Evolutionary conservation across 2,329 filamentous ascomycete species (phyloP), one percentile per base, ranked within the genome.

Genomic region (Periconia digitata): DNA sequence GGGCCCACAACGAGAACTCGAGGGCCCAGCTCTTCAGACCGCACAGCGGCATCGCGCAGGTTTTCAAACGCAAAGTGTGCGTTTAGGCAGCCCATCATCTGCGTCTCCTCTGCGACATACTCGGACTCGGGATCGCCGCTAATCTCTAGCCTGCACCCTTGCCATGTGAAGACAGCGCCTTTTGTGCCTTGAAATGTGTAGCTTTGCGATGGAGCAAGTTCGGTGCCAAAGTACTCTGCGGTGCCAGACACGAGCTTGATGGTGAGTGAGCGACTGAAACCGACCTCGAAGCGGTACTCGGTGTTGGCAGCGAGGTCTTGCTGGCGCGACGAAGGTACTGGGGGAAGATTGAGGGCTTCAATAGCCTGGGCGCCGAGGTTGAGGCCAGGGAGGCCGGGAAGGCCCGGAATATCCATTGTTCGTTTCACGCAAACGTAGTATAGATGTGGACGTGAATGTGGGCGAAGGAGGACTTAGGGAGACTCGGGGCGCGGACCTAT

Each of bases 211-310:
- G 83, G 80, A 10, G 91, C 91, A 37, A 99, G 86, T 74, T 99
- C 94, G 46, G 92, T 92, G 67, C 94, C 94, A 68, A 97, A 96
- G 65, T 95, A 85, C 72, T 99, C 94, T 41, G 92, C 94, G 1
- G 86, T 90, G 52, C 94, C 94, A 27, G 81, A 84, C 47, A 90
- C 74, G 21, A 97, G 78, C 76, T 91, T 73, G 58, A 79, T 63
- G 12, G 62, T 63, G 27, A 73, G 57, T 16, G 59, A 59, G 22
- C 60, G 61, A 2, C 56, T 49, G 61, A 72, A 72, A 45, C 60
- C 47, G 47, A 71, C 69, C 56, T 74, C 72, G 59, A 74, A 74
- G 54, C 72, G 72, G 54, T 67, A 73, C 67, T 79, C 77, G 32
- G 74, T 73, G 53, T 73, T 71, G n/a, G 76, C 63, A 8, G 67